Base-by-base conservation (phyloP, 2,329 filamentous ascomycete genomes). In the Zymoseptoria ardabiliae region DNA sequence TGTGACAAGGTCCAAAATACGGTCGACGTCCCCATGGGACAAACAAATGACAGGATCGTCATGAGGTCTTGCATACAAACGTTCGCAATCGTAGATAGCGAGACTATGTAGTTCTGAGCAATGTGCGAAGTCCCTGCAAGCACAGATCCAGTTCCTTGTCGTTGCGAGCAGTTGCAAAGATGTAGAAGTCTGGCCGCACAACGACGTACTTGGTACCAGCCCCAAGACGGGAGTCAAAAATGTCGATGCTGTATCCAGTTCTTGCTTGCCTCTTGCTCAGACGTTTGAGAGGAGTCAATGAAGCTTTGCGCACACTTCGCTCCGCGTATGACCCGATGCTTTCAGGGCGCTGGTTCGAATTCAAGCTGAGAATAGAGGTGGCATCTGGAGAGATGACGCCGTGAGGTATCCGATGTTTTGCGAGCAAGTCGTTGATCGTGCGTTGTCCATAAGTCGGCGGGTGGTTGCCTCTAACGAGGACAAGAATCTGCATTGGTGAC, bases 111-210 rank as follows among this genome's bases (percentile, higher is more conserved):
- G 21, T 50, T 53, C 23, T 50, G 10, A 50, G n/a, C 50, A 53
- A 41, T 23, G 21, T 49, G 8, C 23, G 13, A 19, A 58, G 50
- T 5, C 56, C 50, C 20, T 53, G 20, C 3, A 58, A 48, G 50
- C 56, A 58, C 13, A 25, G 17, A 17, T 41, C 30, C 21, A 59
- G 28, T 28, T 52, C 57, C 22, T 52, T 25, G 8, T 49, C n/a
- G 21, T 59, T 49, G 10, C 49, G 41, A 6, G 57, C 57, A 2
- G 48, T 41, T 1, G 58, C 58, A 48, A 59, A 59, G 30, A 59
- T 50, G 49, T 56, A 59, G 10, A 41, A 53, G 49, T 59, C 58
- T 11, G 58, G 58, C 48, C 58, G 45, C 48, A 55, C 53, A 20
- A 59, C 19, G 0, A 52, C 53, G 41, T 55, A 59, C 25, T 28